Evolutionary conservation across 2,329 filamentous ascomycete species (phyloP), one percentile per base, ranked within the genome.

Genomic region (Alternaria brassicicola): DNA sequence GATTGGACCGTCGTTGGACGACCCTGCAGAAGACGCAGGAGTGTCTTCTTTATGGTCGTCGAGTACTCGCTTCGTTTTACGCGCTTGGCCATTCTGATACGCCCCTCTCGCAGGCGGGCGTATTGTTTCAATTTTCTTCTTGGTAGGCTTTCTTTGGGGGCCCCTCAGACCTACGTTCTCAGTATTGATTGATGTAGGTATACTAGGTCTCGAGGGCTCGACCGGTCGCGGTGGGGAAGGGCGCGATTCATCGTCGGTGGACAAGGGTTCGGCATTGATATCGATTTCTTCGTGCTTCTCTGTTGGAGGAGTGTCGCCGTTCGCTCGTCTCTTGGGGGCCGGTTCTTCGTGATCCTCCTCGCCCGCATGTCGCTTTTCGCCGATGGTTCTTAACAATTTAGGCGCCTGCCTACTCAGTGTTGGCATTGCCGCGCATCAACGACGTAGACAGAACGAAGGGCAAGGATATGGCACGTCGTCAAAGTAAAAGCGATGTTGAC

Each of bases 331-430:
- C 53, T 62, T 61, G 21, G 43, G 30, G 7, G 46, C 23, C 21
- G 61, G 59, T 25, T 76, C 71, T 25, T 76, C 72, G 49, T 80
- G 78, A 45, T 80, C 73, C 1, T 77, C 67, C 5, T 67, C 55
- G 6, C 61, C 71, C 17, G 78, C 79, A 65, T 81, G 76, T 26
- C 63, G 63, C 53, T 72, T 73, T 30, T 71, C 69, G 1, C 57
- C 46, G 5, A 80, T 77, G 6, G 12, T 68, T 8, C 54, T 56
- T 7, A 80, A 66, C 7, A 81, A 65, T 25, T 30, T 61, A 3
- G 48, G 23, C 13, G 55, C 57, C 21, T 60, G 45, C 41, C 58
- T 61, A 12, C 19, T 41, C 31, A 70, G 50, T 13, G 12, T 42
- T 9, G 56, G 52, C 65, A 72, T 71, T 47, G 51, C 42, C 23